A percentile compares a stretch with the other conserved stretches of the same genome.
Conservation (phyloP, 192 early-diverging fungal species). For the Coemansia sp. region DNA sequence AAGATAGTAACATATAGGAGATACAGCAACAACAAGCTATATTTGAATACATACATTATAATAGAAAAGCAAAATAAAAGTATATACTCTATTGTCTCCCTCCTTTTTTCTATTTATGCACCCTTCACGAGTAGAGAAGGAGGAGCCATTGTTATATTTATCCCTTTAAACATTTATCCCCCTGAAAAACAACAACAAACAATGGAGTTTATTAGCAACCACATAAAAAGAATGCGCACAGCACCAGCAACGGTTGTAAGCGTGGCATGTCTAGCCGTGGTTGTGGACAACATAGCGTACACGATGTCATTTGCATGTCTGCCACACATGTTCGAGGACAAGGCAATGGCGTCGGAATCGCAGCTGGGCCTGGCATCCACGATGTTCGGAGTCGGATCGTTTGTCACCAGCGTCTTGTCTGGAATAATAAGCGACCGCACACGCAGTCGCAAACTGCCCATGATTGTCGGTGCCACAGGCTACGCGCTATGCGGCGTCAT, state of each 20-base stretch:
- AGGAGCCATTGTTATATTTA: background rate
- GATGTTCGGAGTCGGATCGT: conserved; percentile 42
- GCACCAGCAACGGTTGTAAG: conserved; percentile 25
- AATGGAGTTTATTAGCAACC: background rate
- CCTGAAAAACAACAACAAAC: background rate
- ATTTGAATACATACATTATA: background rate
- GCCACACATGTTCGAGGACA: conserved; percentile 51
- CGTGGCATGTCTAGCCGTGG: conserved; percentile 33
- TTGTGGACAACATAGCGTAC: conserved; percentile 39
- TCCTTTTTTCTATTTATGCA: background rate
- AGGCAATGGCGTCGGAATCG: conserved; percentile 39
- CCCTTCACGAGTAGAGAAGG: background rate
- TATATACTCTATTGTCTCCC: background rate
- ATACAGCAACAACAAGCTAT: background rate
- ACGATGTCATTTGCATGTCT: conserved; percentile 45
- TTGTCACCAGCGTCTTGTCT: conserved; percentile 37
- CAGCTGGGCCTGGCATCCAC: conserved; percentile 31
- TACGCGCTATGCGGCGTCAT: conserved; percentile 27
- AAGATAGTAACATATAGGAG: background rate
- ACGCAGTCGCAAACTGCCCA: conserved; percentile 35
- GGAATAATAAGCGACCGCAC: conserved; percentile 41
- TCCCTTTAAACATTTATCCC: background rate
- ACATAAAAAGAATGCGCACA: conserved; percentile 12
- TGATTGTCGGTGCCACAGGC: conserved; percentile 33
- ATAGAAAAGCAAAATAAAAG: background rate